Percentiles rank a stretch among this genome's conserved stretches.
phyloP scores from a whole-genome alignment of 2,329 filamentous ascomycete genomes.

The Cladosporium sp. region DNA sequence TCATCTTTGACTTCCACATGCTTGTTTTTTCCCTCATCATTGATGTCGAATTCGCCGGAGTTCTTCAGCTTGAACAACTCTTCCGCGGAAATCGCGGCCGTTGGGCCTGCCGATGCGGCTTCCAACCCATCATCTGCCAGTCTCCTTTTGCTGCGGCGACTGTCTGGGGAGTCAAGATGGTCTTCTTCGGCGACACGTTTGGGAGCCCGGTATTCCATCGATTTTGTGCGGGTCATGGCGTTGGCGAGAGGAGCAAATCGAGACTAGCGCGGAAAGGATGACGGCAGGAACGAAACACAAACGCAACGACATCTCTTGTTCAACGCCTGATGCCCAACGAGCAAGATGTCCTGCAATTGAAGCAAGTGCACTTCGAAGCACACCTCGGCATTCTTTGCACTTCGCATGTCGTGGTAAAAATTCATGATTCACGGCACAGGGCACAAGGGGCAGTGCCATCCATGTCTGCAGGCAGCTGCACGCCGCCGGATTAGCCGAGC shows the following conservation, averaged over 20 bases:
- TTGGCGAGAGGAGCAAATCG: background rate
- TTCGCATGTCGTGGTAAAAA: background rate
- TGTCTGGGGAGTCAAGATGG: background rate
- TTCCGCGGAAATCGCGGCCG: background rate
- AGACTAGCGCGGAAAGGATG: background rate
- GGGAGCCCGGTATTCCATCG: background rate
- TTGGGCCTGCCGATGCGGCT: background rate
- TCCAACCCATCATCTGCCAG: too few relatives aligned
- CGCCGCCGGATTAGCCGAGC: background rate
- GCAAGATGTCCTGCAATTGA: background rate
- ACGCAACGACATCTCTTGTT: background rate
- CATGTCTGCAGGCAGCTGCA: background rate
- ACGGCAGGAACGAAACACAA: background rate
- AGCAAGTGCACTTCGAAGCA: background rate
- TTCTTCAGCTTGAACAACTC: background rate
- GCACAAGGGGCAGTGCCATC: background rate
- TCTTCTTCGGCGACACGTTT: background rate
- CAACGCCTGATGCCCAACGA: background rate
- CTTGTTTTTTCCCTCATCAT: background rate
- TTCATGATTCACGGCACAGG: too few relatives aligned
- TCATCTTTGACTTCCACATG: background rate
- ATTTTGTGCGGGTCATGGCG: background rate
- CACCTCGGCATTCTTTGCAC: background rate
- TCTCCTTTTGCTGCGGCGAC: background rate
- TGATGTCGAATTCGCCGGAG: background rate